Conservation (phyloP, 768 basidiomycete genomes). For the Cystobasidium tubakii region DNA sequence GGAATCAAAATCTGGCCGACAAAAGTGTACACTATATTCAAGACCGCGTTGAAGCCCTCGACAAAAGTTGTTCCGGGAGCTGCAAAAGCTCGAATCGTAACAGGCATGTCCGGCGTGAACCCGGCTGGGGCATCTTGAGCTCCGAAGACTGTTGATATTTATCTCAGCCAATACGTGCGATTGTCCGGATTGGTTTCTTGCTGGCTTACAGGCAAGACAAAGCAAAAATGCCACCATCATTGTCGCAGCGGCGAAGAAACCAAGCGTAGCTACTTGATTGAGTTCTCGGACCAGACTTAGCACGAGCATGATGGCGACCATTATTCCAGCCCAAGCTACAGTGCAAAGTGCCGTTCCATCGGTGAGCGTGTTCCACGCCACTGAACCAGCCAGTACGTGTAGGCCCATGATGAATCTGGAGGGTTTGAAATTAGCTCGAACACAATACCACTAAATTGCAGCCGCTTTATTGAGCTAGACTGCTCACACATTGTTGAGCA, state of each 20-base stretch:
- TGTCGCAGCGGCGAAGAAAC: slow-evolving; percentile 52
- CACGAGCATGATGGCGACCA: slow-evolving; percentile 47
- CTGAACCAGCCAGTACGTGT: slow-evolving; percentile 53
- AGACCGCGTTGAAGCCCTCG: slow-evolving; percentile 42
- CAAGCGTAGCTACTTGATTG: slow-evolving; percentile 47
- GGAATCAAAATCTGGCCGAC: slow-evolving; percentile 41
- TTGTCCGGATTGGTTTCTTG: background rate
- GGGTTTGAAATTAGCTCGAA: slow-evolving; percentile 48
- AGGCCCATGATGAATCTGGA: slow-evolving; percentile 57
- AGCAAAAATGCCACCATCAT: slow-evolving; percentile 56
- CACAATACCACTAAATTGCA: background rate
- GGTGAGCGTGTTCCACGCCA: slow-evolving; percentile 53
- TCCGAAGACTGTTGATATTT: slow-evolving; percentile 46
- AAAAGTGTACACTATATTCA: slow-evolving; percentile 42
- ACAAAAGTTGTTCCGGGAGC: slow-evolving; percentile 45
- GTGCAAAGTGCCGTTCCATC: slow-evolving; percentile 51
- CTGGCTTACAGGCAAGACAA: slow-evolving; percentile 45
- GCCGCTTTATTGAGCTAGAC: background rate
- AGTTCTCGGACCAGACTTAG: slow-evolving; percentile 49
- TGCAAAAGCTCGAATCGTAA: slow-evolving; percentile 42
- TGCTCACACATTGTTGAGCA: slow-evolving; percentile 40
- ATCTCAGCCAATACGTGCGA: background rate
- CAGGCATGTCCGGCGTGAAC: slow-evolving; percentile 44
- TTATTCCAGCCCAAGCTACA: slow-evolving; percentile 47
- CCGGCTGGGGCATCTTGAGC: slow-evolving; percentile 53